A percentile compares a stretch with the other conserved stretches of the same genome.
phyloP scores from a whole-genome alignment of 2,329 filamentous ascomycete genomes.

The Penicillium vulpinum region DNA sequence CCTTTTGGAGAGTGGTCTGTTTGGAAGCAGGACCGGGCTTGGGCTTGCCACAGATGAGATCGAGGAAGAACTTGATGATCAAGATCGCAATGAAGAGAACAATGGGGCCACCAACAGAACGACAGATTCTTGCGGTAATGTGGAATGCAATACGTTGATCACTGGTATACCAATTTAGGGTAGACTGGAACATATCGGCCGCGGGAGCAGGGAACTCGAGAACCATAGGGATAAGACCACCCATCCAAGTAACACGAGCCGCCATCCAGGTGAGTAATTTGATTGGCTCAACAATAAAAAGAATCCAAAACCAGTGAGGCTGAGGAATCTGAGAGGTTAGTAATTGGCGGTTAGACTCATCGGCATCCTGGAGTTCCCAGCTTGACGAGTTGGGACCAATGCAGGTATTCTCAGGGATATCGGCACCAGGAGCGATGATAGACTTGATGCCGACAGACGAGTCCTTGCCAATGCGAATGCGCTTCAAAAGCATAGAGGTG shows the following conservation, averaged over 20 bases:
- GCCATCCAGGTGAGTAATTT: constrained; percentile 43
- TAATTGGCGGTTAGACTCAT: constrained; percentile 52
- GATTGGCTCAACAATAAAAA: constrained; percentile 49
- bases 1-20: constrained; percentile 15
- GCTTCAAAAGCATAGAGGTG: constrained; percentile 58
- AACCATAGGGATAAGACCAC: constrained; percentile 28
- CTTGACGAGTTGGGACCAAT: constrained; percentile 60
- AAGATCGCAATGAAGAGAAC: constrained; percentile 15
- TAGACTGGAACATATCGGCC: constrained; percentile 18
- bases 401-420: constrained; percentile 51
- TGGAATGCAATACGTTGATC: constrained; percentile 19
- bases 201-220: constrained; percentile 8
- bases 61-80: constrained; percentile 13
- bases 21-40: constrained; percentile 19
- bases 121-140: constrained; percentile 20
- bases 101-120: constrained; percentile 18
- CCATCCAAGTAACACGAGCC: constrained; percentile 48
- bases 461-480: constrained; percentile 52
- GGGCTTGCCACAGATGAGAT: constrained; percentile 21
- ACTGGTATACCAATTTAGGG: constrained; percentile 18
- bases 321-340: constrained; percentile 40
- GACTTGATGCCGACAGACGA: constrained; percentile 52
- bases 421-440: constrained; percentile 53
- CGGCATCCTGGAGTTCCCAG: constrained; percentile 51
- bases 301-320: constrained; percentile 49